Percentiles rank a stretch among this genome's conserved stretches.
Evolutionary conservation across 345 rosid genomes (phyloP).

Genomic region (Bruguiera gymnorhiza): DNA sequence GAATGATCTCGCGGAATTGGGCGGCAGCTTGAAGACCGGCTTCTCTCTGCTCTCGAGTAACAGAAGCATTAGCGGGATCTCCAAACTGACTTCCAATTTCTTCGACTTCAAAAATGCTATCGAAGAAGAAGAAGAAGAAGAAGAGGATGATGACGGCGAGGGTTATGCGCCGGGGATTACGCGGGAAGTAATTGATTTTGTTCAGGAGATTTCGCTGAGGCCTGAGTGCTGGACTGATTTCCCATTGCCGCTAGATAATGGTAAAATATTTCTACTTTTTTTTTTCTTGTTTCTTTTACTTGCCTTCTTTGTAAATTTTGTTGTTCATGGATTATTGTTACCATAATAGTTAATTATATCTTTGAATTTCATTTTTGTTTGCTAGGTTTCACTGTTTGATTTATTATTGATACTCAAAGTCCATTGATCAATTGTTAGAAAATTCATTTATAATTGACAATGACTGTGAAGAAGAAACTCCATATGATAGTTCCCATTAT

Average conservation of each 20-base stretch:
- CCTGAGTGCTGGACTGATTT: constrained; percentile 70
- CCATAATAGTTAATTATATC: no score
- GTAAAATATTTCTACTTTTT: constrained; percentile 24
- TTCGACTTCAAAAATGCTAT: constrained; percentile 7
- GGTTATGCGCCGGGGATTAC: constrained; percentile 49
- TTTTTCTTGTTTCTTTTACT: not conserved
- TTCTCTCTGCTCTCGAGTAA: constrained; percentile 42
- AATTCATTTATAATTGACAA: no score
- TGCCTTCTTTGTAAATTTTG: no score
- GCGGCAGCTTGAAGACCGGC: constrained; percentile 57
- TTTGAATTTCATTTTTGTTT: no score
- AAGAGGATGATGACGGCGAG: constrained; percentile 18
- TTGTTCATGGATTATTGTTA: no score
- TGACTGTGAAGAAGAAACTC: no score
- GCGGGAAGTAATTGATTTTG: constrained; percentile 52
- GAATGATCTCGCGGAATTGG: constrained; percentile 66
- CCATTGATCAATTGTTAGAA: no score
- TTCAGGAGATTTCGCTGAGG: constrained; percentile 42
- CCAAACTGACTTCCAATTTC: constrained; percentile 42
- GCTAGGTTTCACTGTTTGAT: no score
- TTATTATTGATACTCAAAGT: no score
- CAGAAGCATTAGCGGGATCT: constrained; percentile 9
- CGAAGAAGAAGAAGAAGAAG: constrained; percentile 6
- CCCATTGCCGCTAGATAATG: constrained; percentile 45
- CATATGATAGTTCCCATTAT: no score